Conservation (phyloP, 176 grass and related monocot genomes). For the Rhynchospora breviuscula region DNA sequence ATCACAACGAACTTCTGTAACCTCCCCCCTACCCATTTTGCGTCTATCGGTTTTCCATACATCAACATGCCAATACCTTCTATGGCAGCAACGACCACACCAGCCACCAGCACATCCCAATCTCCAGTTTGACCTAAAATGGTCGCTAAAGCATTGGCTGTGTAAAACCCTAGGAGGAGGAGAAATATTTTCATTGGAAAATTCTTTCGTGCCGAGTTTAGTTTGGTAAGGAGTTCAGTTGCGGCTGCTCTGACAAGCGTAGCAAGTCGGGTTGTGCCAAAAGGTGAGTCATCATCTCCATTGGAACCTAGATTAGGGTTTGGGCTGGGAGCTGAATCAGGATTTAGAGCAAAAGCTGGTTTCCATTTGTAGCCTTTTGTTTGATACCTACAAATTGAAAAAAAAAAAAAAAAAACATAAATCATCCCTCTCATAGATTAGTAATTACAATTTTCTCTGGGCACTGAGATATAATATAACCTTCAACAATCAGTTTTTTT, state of each 20-base stretch:
- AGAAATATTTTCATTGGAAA: constrained; percentile 85
- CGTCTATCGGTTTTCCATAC: constrained; percentile 53
- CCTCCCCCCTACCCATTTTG: constrained; percentile 32
- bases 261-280: constrained; percentile 68
- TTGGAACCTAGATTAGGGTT: constrained; percentile 44
- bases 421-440: not conserved
- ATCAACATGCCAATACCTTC: constrained; percentile 93
- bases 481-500: not conserved
- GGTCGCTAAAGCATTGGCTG: constrained; percentile 81
- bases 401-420: not conserved
- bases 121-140: constrained; percentile 94
- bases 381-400: constrained; percentile 37
- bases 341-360: constrained; percentile 55
- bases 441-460: not conserved
- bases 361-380: constrained; percentile 48
- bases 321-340: constrained; percentile 46
- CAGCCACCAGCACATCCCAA: constrained; percentile 98
- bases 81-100: constrained; percentile 65
- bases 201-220: constrained; percentile 67
- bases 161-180: constrained; percentile 87
- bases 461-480: not conserved
- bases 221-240: constrained; percentile 56
- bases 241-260: constrained; percentile 57
- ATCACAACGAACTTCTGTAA: constrained; percentile 48
- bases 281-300: constrained; percentile 36